Evolutionary conservation across 148 eudicot genomes (phyloP).

Genomic region (Fagopyrum tataricum): DNA sequence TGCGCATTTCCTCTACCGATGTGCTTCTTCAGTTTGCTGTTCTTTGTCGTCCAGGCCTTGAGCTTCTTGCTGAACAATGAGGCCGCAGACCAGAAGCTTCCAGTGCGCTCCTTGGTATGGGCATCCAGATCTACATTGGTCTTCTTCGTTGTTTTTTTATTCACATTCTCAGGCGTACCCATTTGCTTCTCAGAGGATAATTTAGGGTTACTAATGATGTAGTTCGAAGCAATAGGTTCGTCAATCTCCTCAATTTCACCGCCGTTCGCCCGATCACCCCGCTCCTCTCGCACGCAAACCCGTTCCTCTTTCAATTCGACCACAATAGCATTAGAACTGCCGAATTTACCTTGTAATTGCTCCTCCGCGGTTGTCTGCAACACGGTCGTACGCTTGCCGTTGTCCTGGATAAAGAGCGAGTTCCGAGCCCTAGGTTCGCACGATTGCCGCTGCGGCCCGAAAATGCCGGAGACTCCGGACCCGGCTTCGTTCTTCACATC

Average conservation of each 20-base stretch:
- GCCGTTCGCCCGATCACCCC: too few species aligned
- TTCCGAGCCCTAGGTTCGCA: slow-evolving; percentile 50
- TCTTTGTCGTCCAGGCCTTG: not conserved
- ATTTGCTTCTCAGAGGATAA: not conserved
- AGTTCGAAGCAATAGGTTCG: not conserved
- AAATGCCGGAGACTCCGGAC: slow-evolving; percentile 9
- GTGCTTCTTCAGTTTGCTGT: slow-evolving; percentile 27
- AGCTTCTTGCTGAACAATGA: not conserved
- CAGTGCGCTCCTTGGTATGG: not conserved
- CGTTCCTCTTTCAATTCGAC: too few species aligned
- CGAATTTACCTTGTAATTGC: too few species aligned
- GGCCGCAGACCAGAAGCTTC: slow-evolving; percentile 2
- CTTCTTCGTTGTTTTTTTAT: not conserved
- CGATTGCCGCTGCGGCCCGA: slow-evolving; percentile 50
- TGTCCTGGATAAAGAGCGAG: slow-evolving; percentile 33
- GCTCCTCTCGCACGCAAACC: too few species aligned
- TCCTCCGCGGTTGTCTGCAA: too few species aligned
- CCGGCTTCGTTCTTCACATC: slow-evolving; percentile 44
- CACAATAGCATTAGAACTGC: too few species aligned
- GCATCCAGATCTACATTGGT: slow-evolving; percentile 1
- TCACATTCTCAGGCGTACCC: not conserved
- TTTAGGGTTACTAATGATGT: not conserved
- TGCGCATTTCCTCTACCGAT: slow-evolving; percentile 6
- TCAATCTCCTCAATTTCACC: slow-evolving; percentile 12
- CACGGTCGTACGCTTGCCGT: too few species aligned